Evolutionary conservation across 2,329 filamentous ascomycete genomes (phyloP).

Genomic region (Herpotrichia juniperi): DNA sequence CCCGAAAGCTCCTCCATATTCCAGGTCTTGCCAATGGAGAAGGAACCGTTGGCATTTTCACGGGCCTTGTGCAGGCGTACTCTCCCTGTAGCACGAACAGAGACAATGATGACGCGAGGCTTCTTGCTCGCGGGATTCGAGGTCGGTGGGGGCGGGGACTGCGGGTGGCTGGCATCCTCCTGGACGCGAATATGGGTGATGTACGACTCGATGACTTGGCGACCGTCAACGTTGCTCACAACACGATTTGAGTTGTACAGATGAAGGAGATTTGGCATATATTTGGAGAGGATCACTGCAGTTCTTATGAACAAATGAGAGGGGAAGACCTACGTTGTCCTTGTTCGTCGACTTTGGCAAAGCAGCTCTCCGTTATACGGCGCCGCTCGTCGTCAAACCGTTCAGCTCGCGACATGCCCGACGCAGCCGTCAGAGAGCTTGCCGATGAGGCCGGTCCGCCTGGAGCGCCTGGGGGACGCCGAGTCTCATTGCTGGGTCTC

Average conservation of each 20-base stretch:
- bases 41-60: conserved; percentile 91
- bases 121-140: conserved; percentile 80
- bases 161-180: conserved; percentile 84
- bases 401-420: conserved; percentile 66
- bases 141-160: conserved; percentile 81
- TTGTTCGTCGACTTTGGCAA: conserved; percentile 85
- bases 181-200: conserved; percentile 94
- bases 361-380: conserved; percentile 93
- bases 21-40: conserved; percentile 99
- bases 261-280: conserved; percentile 6
- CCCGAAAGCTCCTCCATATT: conserved; percentile 85
- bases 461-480: conserved; percentile 33
- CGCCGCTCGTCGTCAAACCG: conserved; percentile 96
- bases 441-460: conserved; percentile 32
- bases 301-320: neutral
- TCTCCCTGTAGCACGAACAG: conserved; percentile 87
- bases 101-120: conserved; percentile 87
- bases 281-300: neutral
- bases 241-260: neutral
- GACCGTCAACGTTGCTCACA: conserved; percentile 10
- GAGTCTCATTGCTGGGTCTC: conserved; percentile 26
- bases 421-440: conserved; percentile 22
- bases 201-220: conserved; percentile 83
- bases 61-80: conserved; percentile 97
- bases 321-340: conserved; percentile 71